These are phyloP conservation scores for Saussurea involucrata DNA, from an alignment of 129 eudicot genomes.

Conservation along the genomic window DNA sequence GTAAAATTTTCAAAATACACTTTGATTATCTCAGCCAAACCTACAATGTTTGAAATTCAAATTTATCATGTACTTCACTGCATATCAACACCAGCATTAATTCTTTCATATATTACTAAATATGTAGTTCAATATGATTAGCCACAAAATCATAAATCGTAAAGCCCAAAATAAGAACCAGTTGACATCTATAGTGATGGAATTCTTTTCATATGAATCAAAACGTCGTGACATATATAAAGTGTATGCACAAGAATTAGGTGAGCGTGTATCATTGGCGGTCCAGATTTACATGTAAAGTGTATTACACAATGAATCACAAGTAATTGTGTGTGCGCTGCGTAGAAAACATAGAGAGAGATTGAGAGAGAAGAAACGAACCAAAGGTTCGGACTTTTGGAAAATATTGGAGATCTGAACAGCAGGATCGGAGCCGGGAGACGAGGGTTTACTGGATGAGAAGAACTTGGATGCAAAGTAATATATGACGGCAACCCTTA, in stretches of 20 bases:
- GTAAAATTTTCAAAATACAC: background rate
- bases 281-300: constrained; percentile 4
- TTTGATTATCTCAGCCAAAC: constrained; percentile 7
- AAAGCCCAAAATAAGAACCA: background rate
- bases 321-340: background rate
- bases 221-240: background rate
- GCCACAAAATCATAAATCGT: background rate
- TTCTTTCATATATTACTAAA: background rate
- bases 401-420: constrained; percentile 86
- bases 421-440: constrained; percentile 42
- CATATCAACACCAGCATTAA: background rate
- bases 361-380: constrained; percentile 23
- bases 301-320: background rate
- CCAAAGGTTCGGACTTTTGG: constrained; percentile 72
- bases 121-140: background rate
- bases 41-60: background rate
- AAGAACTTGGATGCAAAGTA: constrained; percentile 91
- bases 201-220: constrained; percentile 1
- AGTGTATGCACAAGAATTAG: background rate
- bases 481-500: constrained; percentile 81
- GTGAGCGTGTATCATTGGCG: background rate
- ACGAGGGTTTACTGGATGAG: constrained; percentile 43
- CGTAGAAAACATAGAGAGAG: background rate
- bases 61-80: background rate
- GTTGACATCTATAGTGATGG: background rate